Evolutionary conservation across 2,329 filamentous ascomycete genomes (phyloP).

Genomic region (Talaromyces pinophilus): DNA sequence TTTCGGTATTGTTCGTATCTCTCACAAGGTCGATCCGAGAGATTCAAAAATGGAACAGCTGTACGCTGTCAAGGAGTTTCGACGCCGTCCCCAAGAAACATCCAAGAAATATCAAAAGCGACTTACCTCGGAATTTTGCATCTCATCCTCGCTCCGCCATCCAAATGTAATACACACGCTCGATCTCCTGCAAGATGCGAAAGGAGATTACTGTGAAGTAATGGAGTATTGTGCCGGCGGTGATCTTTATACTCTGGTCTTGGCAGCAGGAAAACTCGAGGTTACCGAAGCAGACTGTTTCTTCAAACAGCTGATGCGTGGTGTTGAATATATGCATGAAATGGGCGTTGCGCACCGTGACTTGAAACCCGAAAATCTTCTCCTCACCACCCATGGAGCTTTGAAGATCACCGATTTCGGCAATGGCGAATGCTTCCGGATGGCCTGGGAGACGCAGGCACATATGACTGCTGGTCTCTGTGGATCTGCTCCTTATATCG

Average conservation of each 20-base stretch:
- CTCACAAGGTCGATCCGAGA: conserved; percentile 87
- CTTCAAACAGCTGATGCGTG: conserved; percentile 99
- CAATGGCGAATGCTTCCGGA: conserved; percentile 98
- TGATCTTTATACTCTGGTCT: conserved; percentile 89
- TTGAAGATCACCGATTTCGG: conserved; percentile 99
- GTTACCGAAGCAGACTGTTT: conserved; percentile 94
- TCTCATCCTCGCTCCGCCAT: conserved; percentile 92
- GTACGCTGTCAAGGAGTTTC: conserved; percentile 98
- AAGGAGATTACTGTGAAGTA: conserved; percentile 97
- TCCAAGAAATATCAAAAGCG: conserved; percentile 98
- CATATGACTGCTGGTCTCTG: conserved; percentile 98
- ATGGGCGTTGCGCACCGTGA: conserved; percentile 99
- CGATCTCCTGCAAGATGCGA: conserved; percentile 90
- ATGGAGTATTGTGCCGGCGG: conserved; percentile 99
- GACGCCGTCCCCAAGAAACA: conserved; percentile 87
- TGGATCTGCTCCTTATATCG: conserved; percentile 94
- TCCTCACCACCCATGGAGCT: conserved; percentile 86
- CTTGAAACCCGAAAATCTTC: conserved; percentile 92
- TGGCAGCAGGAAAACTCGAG: conserved; percentile 84
- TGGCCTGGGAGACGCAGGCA: conserved; percentile 98
- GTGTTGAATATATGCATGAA: conserved; percentile 98
- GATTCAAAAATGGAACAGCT: conserved; percentile 78
- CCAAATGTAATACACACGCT: conserved; percentile 98
- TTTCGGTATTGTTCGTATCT: conserved; percentile 96
- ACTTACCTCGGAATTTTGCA: conserved; percentile 95